A percentile compares a stretch with the other conserved stretches of the same genome.
Evolutionary conservation across 257 asterid species (phyloP).

Genomic region (Fraxinus anomala): DNA sequence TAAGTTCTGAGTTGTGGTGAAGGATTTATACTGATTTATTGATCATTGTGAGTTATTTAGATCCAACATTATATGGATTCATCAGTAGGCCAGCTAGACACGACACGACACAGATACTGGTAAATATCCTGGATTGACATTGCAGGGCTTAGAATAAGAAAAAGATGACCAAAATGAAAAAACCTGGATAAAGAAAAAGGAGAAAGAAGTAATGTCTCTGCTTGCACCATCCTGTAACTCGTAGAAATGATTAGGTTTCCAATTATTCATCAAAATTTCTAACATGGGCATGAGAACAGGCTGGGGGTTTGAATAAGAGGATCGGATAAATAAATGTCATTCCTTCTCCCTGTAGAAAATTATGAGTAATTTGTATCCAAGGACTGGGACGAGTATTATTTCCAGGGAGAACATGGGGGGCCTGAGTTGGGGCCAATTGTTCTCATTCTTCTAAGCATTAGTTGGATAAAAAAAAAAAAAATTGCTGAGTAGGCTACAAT

Average conservation of each 20-base stretch:
- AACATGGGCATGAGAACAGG: background rate
- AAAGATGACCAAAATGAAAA: background rate
- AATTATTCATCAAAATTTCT: background rate
- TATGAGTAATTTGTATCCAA: background rate
- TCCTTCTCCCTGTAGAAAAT: background rate
- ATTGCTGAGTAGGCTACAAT: background rate
- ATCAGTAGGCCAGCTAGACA: background rate
- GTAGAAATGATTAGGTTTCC: background rate
- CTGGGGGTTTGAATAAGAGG: background rate
- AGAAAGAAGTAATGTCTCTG: background rate
- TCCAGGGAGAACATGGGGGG: background rate
- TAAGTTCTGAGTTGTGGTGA: background rate
- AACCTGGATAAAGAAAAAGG: background rate
- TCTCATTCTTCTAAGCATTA: background rate
- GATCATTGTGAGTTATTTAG: background rate
- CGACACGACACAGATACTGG: too few species aligned
- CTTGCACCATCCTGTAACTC: background rate
- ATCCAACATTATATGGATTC: background rate
- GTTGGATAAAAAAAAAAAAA: background rate
- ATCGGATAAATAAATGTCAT: background rate
- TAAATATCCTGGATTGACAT: background rate
- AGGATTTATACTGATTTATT: background rate
- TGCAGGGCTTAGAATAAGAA: background rate
- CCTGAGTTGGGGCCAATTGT: background rate
- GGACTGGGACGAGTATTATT: background rate